Evolutionary conservation across 352 stramenopile species (phyloP), one percentile per base, ranked within the genome.

Genomic region (Phytopythium delawarense): DNA sequence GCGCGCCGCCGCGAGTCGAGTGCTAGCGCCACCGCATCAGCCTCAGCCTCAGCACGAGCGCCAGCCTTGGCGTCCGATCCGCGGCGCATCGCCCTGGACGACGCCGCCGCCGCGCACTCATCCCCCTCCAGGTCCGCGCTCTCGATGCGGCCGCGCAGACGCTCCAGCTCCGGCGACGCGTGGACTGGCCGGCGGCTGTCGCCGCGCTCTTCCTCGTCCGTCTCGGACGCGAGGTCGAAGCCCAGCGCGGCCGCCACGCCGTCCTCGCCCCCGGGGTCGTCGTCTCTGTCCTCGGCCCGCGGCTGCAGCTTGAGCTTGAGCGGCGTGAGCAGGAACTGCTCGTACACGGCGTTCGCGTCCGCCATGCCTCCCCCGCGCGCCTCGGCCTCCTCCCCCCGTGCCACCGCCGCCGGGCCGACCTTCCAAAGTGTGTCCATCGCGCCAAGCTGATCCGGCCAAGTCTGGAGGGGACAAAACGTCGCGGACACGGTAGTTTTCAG

Each of bases 261-360:
- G 7, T 49, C 46, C 21, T 39, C 34, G 34, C 11, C 34, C 34
- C 11, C 9, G 32, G 9, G 34, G 25, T 30, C 25, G 1, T 30
- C 25, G 25, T 3, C 25, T 5, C 7, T 2, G 34, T 57, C 30
- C 18, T 11, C 25, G 4, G 16, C 7, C n/a, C 5, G 34, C 34
- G 7, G 35, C 53, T 39, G 53, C 53, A 1, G 34, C 57, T 79
- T 79, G 49, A 84, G 71, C 48, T 74, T 73, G 56, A 84, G 68
- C 37, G 75, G 75, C n/a, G 70, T 74, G 57, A 64, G 65, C 59
- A 78, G 53, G 55, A 84, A 84, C 35, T 68, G 75, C 65, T 72
- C 59, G 63, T 84, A 84, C 39, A 84, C 74, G 64, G 68, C 72
- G 13, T 62, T 65, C 55, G 64, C 54, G 42, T 71, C 64, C 30